Percentiles rank a stretch among this genome's conserved stretches.
Evolutionary conservation across 805 yeast species (phyloP).

Genomic region (Zygoascus flipseniorum): DNA sequence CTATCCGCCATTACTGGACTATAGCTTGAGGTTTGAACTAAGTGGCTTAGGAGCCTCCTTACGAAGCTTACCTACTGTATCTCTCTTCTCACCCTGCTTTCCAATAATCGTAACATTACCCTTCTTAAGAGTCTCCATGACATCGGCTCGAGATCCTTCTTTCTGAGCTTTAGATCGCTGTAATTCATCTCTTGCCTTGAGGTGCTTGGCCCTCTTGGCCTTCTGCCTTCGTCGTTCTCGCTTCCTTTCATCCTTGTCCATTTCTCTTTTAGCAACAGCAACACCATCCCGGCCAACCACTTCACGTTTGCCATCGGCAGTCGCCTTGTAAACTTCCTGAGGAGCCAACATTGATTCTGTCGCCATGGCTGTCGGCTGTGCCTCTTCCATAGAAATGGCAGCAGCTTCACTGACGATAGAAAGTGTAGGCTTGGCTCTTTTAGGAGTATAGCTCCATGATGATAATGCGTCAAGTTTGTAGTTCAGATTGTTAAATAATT

Average conservation of each 20-base stretch:
- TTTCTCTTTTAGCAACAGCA: slow-evolving; percentile 71
- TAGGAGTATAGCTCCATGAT: slow-evolving; percentile 93
- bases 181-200: slow-evolving; percentile 29
- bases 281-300: slow-evolving; percentile 64
- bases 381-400: slow-evolving; percentile 87
- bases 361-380: slow-evolving; percentile 82
- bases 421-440: slow-evolving; percentile 70
- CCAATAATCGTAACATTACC: slow-evolving; percentile 75
- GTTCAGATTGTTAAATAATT: slow-evolving; percentile 50
- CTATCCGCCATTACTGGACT: neutral
- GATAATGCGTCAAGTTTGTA: slow-evolving; percentile 79
- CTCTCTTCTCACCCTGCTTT: slow-evolving; percentile 65
- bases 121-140: slow-evolving; percentile 64
- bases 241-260: slow-evolving; percentile 76
- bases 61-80: slow-evolving; percentile 58
- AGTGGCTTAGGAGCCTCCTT: slow-evolving; percentile 30
- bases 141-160: slow-evolving; percentile 51
- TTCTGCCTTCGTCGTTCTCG: slow-evolving; percentile 80
- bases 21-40: slow-evolving; percentile 25
- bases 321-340: slow-evolving; percentile 70
- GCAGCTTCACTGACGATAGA: slow-evolving; percentile 79
- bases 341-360: slow-evolving; percentile 78
- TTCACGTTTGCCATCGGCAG: slow-evolving; percentile 37
- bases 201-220: slow-evolving; percentile 61
- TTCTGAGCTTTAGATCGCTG: slow-evolving; percentile 32